These are phyloP conservation scores for Fusarium papillatum DNA, from an alignment of 2,329 filamentous ascomycete genomes.

Conservation along the genomic window DNA sequence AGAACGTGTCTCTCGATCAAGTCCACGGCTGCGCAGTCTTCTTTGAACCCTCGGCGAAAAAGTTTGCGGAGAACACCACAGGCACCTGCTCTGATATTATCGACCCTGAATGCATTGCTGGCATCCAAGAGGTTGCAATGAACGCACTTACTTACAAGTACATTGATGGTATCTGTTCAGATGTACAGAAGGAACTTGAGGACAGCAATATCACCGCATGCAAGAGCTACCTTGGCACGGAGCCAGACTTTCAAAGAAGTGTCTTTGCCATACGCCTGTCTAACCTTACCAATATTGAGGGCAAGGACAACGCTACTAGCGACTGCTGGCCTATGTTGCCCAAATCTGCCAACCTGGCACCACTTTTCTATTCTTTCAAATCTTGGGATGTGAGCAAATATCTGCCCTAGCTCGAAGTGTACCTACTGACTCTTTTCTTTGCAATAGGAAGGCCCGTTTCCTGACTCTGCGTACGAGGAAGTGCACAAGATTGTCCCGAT, in stretches of 20 bases:
- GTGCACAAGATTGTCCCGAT: neutral
- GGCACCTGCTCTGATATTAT: slow-evolving; percentile 8
- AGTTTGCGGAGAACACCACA: neutral
- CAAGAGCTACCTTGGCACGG: neutral
- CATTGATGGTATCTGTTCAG: neutral
- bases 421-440: neutral
- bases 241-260: neutral
- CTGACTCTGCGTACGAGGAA: neutral
- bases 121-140: neutral
- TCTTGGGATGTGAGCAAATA: slow-evolving; percentile 1
- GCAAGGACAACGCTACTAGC: neutral
- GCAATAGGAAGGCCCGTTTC: neutral
- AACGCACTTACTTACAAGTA: neutral
- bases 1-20: neutral
- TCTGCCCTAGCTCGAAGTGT: neutral
- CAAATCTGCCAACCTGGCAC: slow-evolving; percentile 5
- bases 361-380: neutral
- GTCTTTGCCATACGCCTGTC: neutral
- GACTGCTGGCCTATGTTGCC: slow-evolving; percentile 7
- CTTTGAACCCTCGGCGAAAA: neutral
- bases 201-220: neutral
- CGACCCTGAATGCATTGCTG: neutral
- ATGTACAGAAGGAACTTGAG: neutral
- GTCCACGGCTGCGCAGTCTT: neutral
- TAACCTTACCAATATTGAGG: slow-evolving; percentile 6